Evolutionary conservation across 73 alveolate species (phyloP), one percentile per base, ranked within the genome.

Genomic region (Paramecium pentaurelia): DNA sequence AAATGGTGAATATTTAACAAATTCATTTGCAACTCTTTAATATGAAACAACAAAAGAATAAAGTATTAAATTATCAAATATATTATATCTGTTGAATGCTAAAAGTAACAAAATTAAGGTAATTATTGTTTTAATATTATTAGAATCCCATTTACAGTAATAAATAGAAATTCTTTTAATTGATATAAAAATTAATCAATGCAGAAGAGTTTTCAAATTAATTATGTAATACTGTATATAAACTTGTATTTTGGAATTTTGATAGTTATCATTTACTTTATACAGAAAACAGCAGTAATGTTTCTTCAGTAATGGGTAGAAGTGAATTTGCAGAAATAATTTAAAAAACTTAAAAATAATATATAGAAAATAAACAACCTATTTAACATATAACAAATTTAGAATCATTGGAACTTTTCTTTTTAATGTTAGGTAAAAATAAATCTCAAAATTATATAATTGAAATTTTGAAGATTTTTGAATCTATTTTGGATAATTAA

Each of bases 281-380:
- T 12, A 40, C 91, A 42, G 91, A 80, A 47, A 80, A 80, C 7
- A 80, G 91, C 18, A 80, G 91, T 80, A 80, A 80, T 80, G 91
- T 80, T 9, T 80, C 91, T n/a, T 80, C 91, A 47, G 58, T 80
- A 14, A 80, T 80, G 71, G 91, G 71, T 20, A 80, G 91, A 25
- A 80, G 91, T 80, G 91, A 80, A 80, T 80, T 44, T 80, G 91
- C 77, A 0, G 91, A 80, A 42, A 47, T 49, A 8, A 80, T 80
- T 32, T 80, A 80, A 45, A 80, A 80, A 36, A 47, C 91, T 7
- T 47, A 80, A 20, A 80, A 80, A 44, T 12, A 18, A 4, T 44
- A 80, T 80, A 25, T 80, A 80, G 91, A 80, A 47, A 80, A 42
- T 45, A 44, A 22, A 8, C 58, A 42, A 36, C 91, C 91, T 3